These are phyloP conservation scores for Thelonectria blattea DNA, from an alignment of 2,329 filamentous ascomycete species.

Conservation along the genomic window DNA sequence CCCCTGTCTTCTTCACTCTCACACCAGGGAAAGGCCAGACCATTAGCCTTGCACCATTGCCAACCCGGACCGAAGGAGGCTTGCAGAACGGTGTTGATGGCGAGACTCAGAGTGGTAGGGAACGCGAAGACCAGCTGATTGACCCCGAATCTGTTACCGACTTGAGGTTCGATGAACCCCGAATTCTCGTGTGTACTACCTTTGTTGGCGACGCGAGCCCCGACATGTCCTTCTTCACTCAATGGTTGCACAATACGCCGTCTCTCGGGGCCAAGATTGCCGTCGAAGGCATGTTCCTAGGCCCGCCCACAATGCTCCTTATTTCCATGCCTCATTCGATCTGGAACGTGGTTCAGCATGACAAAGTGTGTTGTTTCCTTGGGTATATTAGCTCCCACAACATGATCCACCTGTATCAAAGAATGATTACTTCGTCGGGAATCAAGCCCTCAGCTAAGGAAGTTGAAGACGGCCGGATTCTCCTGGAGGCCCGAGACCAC, in stretches of 20 bases:
- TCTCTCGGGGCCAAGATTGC: conserved; percentile 63
- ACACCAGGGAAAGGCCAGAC: conserved; percentile 60
- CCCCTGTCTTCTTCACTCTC: conserved; percentile 62
- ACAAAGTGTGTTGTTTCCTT: conserved; percentile 70
- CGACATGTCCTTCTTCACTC: conserved; percentile 70
- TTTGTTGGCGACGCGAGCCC: conserved; percentile 70
- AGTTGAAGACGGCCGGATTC: conserved; percentile 62
- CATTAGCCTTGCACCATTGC: conserved; percentile 58
- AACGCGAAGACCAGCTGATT: conserved; percentile 50
- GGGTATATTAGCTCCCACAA: conserved; percentile 72
- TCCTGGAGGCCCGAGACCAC: conserved; percentile 59
- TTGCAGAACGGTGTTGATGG: conserved; percentile 38
- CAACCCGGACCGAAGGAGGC: conserved; percentile 39
- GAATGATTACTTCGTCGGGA: conserved; percentile 56
- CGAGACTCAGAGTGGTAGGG: conserved; percentile 31
- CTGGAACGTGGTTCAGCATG: conserved; percentile 69
- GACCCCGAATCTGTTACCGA: conserved; percentile 57
- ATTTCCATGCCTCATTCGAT: conserved; percentile 70
- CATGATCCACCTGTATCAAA: conserved; percentile 68
- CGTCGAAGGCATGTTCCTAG: conserved; percentile 72
- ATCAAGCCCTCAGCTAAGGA: conserved; percentile 57
- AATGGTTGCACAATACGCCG: conserved; percentile 68
- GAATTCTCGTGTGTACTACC: conserved; percentile 70
- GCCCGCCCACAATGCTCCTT: conserved; percentile 68
- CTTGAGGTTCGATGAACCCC: conserved; percentile 65